A percentile compares a stretch with the other conserved stretches of the same genome.
These are phyloP conservation scores for Penicillium sp. DNA, from an alignment of 2,329 filamentous ascomycete genomes.

Conservation along the genomic window DNA sequence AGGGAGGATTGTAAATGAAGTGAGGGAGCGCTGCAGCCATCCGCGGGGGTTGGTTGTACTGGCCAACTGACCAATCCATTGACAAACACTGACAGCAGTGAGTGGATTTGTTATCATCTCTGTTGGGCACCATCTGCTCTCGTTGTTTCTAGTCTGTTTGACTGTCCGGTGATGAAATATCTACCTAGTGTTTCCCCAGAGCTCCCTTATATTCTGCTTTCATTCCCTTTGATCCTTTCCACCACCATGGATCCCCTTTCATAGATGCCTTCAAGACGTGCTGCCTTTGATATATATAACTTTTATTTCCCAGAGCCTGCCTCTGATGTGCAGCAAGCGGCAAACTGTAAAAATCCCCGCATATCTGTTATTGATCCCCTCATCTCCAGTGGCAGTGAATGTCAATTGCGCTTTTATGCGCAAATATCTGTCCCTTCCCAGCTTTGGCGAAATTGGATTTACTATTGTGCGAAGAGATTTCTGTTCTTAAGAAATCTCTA, in stretches of 20 bases:
- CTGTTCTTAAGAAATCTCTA: slow-evolving; percentile 14
- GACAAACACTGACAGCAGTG: slow-evolving; percentile 28
- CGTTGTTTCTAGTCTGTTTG: slow-evolving; percentile 10
- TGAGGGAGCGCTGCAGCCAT: slow-evolving; percentile 28
- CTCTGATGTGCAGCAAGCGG: slow-evolving; percentile 6
- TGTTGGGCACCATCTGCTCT: slow-evolving; percentile 6
- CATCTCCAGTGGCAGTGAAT: slow-evolving; percentile 20
- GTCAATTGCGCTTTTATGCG: slow-evolving; percentile 18
- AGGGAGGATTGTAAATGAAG: slow-evolving; percentile 18
- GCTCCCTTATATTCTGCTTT: slow-evolving; percentile 13
- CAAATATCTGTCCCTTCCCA: slow-evolving; percentile 8
- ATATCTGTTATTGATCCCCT: slow-evolving; percentile 12
- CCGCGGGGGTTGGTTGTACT: slow-evolving; percentile 30
- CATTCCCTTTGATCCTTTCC: slow-evolving; percentile 7
- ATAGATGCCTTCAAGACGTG: slow-evolving; percentile 1
- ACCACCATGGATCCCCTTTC: slow-evolving; percentile 9
- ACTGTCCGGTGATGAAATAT: slow-evolving; percentile 7
- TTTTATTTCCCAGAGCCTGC: slow-evolving; percentile 1
- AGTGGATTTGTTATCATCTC: slow-evolving; percentile 18
- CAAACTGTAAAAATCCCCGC: slow-evolving; percentile 12
- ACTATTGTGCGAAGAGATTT: slow-evolving; percentile 13
- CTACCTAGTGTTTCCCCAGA: slow-evolving; percentile 2
- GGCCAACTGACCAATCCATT: slow-evolving; percentile 28
- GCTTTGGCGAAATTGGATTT: slow-evolving; percentile 14
- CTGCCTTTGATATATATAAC: slow-evolving; percentile 6